phyloP scores from a whole-genome alignment of 2,329 filamentous ascomycete species.

The Cercospora zeae-maydis region DNA sequence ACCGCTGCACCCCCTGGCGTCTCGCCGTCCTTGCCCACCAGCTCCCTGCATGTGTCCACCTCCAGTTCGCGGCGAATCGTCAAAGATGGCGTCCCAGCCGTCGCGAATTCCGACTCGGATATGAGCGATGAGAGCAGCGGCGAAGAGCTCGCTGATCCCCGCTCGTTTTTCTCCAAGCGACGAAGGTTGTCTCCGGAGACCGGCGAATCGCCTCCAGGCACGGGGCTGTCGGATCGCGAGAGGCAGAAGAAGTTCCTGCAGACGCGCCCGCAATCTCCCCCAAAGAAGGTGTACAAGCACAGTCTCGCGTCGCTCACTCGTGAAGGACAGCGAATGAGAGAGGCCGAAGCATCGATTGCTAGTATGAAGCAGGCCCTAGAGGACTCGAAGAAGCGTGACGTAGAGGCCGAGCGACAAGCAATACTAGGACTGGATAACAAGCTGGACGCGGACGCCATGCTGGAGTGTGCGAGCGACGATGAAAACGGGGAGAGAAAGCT shows the following conservation, averaged over 20 bases:
- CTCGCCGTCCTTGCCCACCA: conserved; percentile 19
- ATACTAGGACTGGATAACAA: conserved; percentile 11
- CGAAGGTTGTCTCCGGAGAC: conserved; percentile 27
- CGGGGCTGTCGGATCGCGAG: conserved; percentile 6
- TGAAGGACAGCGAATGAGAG: conserved; percentile 27
- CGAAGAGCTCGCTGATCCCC: conserved; percentile 35
- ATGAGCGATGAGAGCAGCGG: conserved; percentile 28
- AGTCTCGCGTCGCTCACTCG: conserved; percentile 31
- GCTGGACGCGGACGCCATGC: conserved; percentile 25
- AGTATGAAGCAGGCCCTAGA: conserved; percentile 25
- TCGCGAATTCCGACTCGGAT: conserved; percentile 45
- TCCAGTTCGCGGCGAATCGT: conserved; percentile 51
- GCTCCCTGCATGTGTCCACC: conserved; percentile 24
- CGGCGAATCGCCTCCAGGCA: conserved; percentile 6
- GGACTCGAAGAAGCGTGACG: conserved; percentile 18
- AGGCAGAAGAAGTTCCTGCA: conserved; percentile 12
- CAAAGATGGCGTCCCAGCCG: conserved; percentile 48
- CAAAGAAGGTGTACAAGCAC: conserved; percentile 28
- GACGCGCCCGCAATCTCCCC: conserved; percentile 19
- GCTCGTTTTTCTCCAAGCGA: conserved; percentile 33
- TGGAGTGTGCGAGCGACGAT: conserved; percentile 47
- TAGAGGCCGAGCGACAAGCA: conserved; percentile 12
- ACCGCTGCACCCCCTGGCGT: background rate
- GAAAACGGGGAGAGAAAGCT: conserved; percentile 50
- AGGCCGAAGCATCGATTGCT: conserved; percentile 27